Evolutionary conservation across 257 asterid genomes (phyloP), one percentile per base, ranked within the genome.

Genomic region (Rhazya stricta): DNA sequence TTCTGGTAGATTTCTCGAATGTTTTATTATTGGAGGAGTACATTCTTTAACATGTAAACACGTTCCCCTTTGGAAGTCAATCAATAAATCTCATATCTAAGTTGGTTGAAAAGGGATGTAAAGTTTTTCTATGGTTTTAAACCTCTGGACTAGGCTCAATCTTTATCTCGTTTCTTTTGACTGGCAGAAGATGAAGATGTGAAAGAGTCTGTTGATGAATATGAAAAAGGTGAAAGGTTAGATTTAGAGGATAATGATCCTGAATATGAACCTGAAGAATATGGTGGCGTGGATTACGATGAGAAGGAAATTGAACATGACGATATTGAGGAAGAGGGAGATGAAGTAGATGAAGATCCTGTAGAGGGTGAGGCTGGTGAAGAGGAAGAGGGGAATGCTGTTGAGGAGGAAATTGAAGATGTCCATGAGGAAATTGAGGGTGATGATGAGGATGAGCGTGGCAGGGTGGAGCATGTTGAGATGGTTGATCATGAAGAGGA

Each of bases 241-340:
- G 98, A 95, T 82, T 89, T 95, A 88, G 99, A 90, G 84, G 97
- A 93, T 84, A 91, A 92, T 82, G 98, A 95, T 12, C 96, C 99
- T 60, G 99, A 90, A 79, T 95, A 87, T 81, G 99, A 95, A 69
- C 91, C 94, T 58, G 99, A 95, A 79, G 99, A 94, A 78, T 88
- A 89, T 79, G 90, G 79, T 77, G 89, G 83, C 76, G 96, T 83
- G 45, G 95, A 90, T 80, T 94, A 90, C 78, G 98, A 89, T 80
- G 99, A 94, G 81, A 94, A 87, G 85, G 99, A 88, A 84, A 83
- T 81, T 75, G 98, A 87, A 78, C 91, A 84, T 62, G 97, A 82
- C 61, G 79, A 87, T 84, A 86, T 83, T 77, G 90, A 67, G 16
- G 95, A 90, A 78, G 91, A 82, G 75, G 86, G 79, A 36, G 91